Percentiles rank a stretch among this genome's conserved stretches.
These are phyloP conservation scores for Tuber microsphaerosporum DNA, from an alignment of 495 filamentous ascomycete genomes.

Conservation along the genomic window DNA sequence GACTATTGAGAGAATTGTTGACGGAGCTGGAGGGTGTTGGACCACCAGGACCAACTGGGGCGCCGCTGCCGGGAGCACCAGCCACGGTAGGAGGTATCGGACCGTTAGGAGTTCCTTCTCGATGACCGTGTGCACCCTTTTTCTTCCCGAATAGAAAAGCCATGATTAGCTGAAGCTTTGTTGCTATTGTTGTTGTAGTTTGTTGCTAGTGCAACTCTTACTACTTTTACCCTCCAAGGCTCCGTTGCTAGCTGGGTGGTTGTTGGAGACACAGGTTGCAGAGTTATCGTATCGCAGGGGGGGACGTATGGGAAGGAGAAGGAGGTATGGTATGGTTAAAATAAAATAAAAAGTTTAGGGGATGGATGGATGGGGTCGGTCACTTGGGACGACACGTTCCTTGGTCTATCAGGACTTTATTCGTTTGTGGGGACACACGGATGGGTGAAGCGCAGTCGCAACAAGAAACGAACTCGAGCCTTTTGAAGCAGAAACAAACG, in stretches of 20 bases:
- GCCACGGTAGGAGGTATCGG: slow-evolving; percentile 52
- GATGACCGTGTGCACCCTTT: slow-evolving; percentile 44
- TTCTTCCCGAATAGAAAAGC: slow-evolving; percentile 61
- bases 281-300: slow-evolving; percentile 9
- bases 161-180: slow-evolving; percentile 44
- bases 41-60: slow-evolving; percentile 15
- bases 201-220: not conserved
- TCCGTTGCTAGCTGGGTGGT: not conserved
- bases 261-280: not conserved
- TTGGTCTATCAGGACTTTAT: not conserved
- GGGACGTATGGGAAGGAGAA: not conserved
- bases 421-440: not conserved
- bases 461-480: not conserved
- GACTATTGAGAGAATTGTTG: slow-evolving; percentile 58
- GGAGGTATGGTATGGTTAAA: not conserved
- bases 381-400: not conserved
- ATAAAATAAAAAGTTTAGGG: not conserved
- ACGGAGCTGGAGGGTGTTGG: slow-evolving; percentile 56
- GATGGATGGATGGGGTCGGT: slow-evolving; percentile 1
- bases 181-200: slow-evolving; percentile 1
- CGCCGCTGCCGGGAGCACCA: slow-evolving; percentile 46
- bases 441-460: not conserved
- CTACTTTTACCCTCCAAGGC: not conserved
- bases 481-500: not conserved
- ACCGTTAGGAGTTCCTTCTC: slow-evolving; percentile 46